Conservation (phyloP, 23 red algal genomes). For the Gracilaria vermiculophylla region DNA sequence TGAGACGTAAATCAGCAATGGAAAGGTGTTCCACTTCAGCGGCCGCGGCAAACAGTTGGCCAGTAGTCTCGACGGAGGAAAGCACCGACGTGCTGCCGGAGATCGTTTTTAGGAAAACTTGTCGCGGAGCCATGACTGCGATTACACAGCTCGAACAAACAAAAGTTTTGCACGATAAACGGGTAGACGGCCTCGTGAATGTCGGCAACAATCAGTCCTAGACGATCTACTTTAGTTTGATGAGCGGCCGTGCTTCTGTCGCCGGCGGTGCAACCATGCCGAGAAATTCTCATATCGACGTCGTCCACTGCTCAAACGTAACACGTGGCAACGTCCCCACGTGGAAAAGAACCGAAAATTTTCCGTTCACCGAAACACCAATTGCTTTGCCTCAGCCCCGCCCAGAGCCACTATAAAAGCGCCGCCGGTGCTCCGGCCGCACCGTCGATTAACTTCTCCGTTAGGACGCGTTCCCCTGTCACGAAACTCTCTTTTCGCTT, state of each 20-base stretch:
- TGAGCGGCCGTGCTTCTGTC: too few species aligned
- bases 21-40: background rate
- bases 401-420: conserved; percentile 2
- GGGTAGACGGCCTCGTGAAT: conserved; percentile 66
- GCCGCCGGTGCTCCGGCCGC: background rate
- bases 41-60: conserved; percentile 19
- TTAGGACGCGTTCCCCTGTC: conserved; percentile 65
- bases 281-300: background rate
- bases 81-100: conserved; percentile 40
- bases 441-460: background rate
- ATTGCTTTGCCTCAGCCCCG: background rate
- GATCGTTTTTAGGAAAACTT: conserved; percentile 64
- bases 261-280: too few species aligned
- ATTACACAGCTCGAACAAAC: background rate
- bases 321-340: background rate
- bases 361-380: too few species aligned
- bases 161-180: background rate
- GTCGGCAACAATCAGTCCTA: conserved; percentile 64
- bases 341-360: too few species aligned
- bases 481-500: conserved; percentile 83
- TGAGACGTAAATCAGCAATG: conserved; percentile 43
- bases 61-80: conserved; percentile 13
- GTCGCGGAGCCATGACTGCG: conserved; percentile 36
- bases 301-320: background rate
- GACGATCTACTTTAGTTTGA: conserved; percentile 8